Evolutionary conservation across 305 asterid species (phyloP), one percentile per base, ranked within the genome.

Genomic region (Solanum hybrid): DNA sequence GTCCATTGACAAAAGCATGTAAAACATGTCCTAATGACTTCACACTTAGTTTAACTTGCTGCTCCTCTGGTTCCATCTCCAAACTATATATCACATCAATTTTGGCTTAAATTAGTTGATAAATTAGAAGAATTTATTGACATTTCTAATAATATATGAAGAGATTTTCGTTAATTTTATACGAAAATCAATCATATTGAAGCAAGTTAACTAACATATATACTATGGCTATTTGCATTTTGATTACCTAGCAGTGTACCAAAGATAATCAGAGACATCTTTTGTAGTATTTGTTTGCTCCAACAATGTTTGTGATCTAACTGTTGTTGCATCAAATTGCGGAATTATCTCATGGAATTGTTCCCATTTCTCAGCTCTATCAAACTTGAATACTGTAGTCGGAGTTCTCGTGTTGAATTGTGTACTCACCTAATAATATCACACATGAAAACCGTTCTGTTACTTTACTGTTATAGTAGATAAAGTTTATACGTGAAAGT

Each of bases 251-350:
- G 93, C 10, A 84, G 95, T 97, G 94, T 96, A 97, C 99, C 99
- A 97, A 27, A 97, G 93, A 91, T 97, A 97, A 93, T 96, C 99
- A 1, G 99, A 95, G 65, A 51, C 76, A 92, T 97, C 99, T 93
- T 94, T 95, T 70, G 99, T 97, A 22, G 97, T 95, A 90, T 87
- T 93, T 93, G 92, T 94, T 83, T 97, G 99, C 92, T 96, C 99
- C 70, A 97, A 91, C 94, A 97, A 91, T 32, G 61, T 20, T 84
- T 94, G 27, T 1, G 98, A 95, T 89, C 92, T 91, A 36, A 92
- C 7, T 7, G 94, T 68, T 61, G 96, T 92, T 11, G 92, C 92
- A 39, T 92, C 92, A 89, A 91, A 94, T 29, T 6, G 82, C 4
- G 96, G 96, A 91, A 95, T 84, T 34, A 12, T 92, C 76, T 97